Percentiles rank a stretch among this genome's conserved stretches.
phyloP scores from a whole-genome alignment of 2,329 filamentous ascomycete genomes.

The Aspergillus niger region DNA sequence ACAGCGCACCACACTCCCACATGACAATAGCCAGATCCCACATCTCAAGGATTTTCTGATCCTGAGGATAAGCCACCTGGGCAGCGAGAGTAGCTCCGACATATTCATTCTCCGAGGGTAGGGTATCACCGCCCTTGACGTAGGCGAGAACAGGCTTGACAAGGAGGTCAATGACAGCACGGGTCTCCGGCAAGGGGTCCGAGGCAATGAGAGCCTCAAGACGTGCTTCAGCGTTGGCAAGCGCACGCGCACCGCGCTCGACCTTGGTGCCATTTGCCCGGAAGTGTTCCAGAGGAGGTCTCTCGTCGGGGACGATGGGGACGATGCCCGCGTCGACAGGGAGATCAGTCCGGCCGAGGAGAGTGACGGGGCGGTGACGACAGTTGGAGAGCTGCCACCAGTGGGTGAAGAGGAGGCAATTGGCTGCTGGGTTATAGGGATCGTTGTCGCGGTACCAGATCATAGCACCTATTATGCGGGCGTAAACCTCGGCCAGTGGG shows the following conservation, averaged over 20 bases:
- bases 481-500: background rate
- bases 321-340: background rate
- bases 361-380: background rate
- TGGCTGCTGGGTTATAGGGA: background rate
- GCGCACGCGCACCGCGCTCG: background rate
- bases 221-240: background rate
- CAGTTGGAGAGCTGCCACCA: constrained; percentile 4
- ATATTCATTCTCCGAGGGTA: background rate
- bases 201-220: background rate
- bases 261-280: background rate
- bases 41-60: background rate
- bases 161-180: background rate
- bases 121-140: background rate
- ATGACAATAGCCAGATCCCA: constrained; percentile 1
- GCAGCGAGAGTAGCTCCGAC: background rate
- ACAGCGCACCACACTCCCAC: background rate
- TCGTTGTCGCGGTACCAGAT: constrained; percentile 1
- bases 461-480: background rate
- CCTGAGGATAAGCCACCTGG: background rate
- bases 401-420: constrained; percentile 3
- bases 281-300: background rate
- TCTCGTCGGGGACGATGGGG: background rate
- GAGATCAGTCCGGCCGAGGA: constrained; percentile 1
- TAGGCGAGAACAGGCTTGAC: background rate
- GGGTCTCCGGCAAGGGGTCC: background rate